Evolutionary conservation across 2,329 filamentous ascomycete genomes (phyloP), one percentile per base, ranked within the genome.

Genomic region (Trichoderma sp.): DNA sequence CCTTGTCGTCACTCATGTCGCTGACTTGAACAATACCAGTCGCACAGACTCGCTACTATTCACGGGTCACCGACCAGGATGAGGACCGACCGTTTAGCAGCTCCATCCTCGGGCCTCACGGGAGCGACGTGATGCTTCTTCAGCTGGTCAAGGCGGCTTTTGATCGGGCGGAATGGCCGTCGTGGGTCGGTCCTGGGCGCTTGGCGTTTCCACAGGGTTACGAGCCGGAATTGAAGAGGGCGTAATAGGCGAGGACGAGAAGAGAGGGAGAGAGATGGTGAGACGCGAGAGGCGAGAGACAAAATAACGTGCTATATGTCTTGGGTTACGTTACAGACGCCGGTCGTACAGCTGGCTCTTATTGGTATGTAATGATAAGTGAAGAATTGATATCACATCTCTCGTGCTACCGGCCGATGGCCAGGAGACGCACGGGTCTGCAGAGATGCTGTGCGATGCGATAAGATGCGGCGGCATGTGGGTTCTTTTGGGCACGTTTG

Each of bases 71-170:
- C 21, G 70, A 66, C 0, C 66, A 50, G 44, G 68, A 57, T 5
- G 76, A 78, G 45, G 74, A 75, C 12, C 68, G 68, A 1, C 71
- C 76, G 2, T 65, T 78, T 4, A 75, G 71, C 17, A 70, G 71
- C 34, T 74, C 74, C 26, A 34, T 78, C 9, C 64, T 77, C 21
- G 74, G 75, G 1, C 48, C 71, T 5, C 66, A 55, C 7, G 73
- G 72, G 3, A 70, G 72, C 47, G 74, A 75, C 17, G 19, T 70
- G 2, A 67, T 66, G 39, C 63, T 74, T 19, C 63, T 77, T 26
- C 67, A 73, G 45, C 63, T 75, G 7, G 69, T 76, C 26, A 67
- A 75, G 55, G 67, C 71, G 39, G 71, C 74, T 1, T 67, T 78
- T 9, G 68, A 72, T 39, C 66, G 67, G 17, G 72, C 68, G 1